Conservation (phyloP, 139 green algal genomes). For the Chlorokybus atmophyticus region DNA sequence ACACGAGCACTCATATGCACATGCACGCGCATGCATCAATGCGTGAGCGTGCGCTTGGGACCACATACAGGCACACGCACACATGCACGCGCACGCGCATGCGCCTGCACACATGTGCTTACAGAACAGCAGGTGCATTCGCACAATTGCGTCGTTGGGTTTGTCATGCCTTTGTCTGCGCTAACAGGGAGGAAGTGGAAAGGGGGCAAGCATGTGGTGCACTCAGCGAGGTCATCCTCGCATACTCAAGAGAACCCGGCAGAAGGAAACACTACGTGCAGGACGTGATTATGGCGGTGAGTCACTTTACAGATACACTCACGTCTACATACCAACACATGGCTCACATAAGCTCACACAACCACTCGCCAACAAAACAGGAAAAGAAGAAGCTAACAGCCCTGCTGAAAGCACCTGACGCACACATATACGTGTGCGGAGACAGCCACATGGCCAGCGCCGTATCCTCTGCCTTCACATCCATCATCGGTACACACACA, state of each 20-base stretch:
- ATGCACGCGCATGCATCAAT: not conserved
- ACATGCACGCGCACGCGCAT: not conserved
- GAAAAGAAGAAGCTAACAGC: no score
- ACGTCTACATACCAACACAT: no score
- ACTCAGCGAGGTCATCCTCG: not conserved
- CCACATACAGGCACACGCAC: not conserved
- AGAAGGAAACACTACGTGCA: not conserved
- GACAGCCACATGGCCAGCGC: not conserved
- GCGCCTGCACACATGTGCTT: not conserved
- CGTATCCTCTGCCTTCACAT: no score
- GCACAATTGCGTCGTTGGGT: not conserved
- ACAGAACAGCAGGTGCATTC: not conserved
- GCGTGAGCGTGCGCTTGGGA: not conserved
- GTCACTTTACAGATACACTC: no score
- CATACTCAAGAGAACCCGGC: not conserved
- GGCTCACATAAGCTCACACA: no score
- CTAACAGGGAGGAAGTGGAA: not conserved
- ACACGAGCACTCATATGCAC: not conserved
- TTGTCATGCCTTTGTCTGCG: not conserved
- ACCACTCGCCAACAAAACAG: no score
- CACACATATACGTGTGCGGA: not conserved
- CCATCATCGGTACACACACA: no score
- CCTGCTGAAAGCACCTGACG: no score
- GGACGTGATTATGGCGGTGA: not conserved
- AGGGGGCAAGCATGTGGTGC: not conserved